A percentile compares a stretch with the other conserved stretches of the same genome.
These are phyloP conservation scores for Apocynum venetum DNA, from an alignment of 257 asterid species.

Conservation along the genomic window DNA sequence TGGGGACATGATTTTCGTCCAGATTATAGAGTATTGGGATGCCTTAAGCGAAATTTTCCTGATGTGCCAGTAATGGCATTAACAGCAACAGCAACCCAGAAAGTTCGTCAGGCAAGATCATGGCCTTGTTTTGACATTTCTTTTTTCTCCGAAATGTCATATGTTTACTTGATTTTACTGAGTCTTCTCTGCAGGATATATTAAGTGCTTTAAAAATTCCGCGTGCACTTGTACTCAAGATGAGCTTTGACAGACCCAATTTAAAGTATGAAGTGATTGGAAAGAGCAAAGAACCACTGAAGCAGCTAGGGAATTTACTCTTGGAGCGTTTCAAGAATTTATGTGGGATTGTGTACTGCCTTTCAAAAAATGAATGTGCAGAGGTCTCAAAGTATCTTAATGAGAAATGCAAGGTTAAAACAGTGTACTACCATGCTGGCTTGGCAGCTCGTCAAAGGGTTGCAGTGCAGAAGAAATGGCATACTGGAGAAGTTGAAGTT, in stretches of 20 bases:
- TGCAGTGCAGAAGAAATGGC: conserved; percentile 87
- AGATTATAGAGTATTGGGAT: conserved; percentile 84
- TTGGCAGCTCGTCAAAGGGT: conserved; percentile 86
- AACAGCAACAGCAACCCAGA: conserved; percentile 92
- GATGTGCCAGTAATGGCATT: conserved; percentile 89
- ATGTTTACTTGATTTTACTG: conserved; percentile 21
- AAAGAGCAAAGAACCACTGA: conserved; percentile 81
- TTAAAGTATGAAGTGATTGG: conserved; percentile 80
- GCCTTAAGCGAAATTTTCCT: conserved; percentile 92
- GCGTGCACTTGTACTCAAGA: conserved; percentile 73
- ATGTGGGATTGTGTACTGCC: conserved; percentile 94
- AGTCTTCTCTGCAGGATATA: conserved; percentile 59
- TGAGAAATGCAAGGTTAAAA: conserved; percentile 72
- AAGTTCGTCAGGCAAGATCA: conserved; percentile 73
- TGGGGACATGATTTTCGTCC: conserved; percentile 99
- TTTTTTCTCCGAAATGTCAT: neutral
- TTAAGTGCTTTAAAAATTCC: conserved; percentile 71
- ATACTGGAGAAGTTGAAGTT: conserved; percentile 73
- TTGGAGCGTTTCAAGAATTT: conserved; percentile 55
- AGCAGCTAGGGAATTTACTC: conserved; percentile 79
- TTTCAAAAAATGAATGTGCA: conserved; percentile 82
- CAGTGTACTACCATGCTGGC: conserved; percentile 91
- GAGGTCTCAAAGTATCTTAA: conserved; percentile 79
- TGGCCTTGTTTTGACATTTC: conserved; percentile 16
- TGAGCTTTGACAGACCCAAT: conserved; percentile 92